A percentile compares a stretch with the other conserved stretches of the same genome.
Evolutionary conservation across 78 protist genomes (phyloP).

Genomic region (Ministeria vibrans): DNA sequence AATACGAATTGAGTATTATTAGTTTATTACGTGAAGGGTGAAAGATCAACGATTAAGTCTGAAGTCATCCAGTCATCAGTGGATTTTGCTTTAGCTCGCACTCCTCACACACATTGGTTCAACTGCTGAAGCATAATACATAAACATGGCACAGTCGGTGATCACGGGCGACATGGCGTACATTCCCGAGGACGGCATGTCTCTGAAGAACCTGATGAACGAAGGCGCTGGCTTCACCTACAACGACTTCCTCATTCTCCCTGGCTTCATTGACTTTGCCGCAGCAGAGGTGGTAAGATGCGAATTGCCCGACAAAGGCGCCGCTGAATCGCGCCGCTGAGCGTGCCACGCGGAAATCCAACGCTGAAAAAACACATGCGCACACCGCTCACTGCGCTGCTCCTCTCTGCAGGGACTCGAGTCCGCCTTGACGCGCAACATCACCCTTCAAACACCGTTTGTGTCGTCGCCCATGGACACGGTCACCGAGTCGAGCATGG

Average conservation of each 20-base stretch:
- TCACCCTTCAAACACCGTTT: constrained; percentile 51
- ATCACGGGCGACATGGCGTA: constrained; percentile 1
- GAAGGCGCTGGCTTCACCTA: constrained; percentile 36
- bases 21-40: too few relatives aligned
- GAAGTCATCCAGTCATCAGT: too few relatives aligned
- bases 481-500: constrained; percentile 48
- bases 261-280: constrained; percentile 52
- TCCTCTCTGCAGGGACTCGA: constrained; percentile 5
- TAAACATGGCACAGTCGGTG: neutral
- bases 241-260: constrained; percentile 53
- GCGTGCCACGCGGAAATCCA: too few relatives aligned
- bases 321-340: too few relatives aligned
- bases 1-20: too few relatives aligned
- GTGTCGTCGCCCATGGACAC: constrained; percentile 89
- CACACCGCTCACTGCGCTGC: neutral
- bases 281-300: constrained; percentile 35
- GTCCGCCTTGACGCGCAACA: constrained; percentile 16
- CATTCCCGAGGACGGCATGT: constrained; percentile 15
- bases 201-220: constrained; percentile 8
- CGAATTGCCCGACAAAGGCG: too few relatives aligned
- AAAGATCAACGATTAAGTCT: too few relatives aligned
- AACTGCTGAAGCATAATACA: neutral
- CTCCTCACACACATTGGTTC: too few relatives aligned
- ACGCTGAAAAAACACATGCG: neutral
- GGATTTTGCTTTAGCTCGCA: too few relatives aligned